These are phyloP conservation scores for Prinsepia uniflora DNA, from an alignment of 306 rosid species.

Conservation along the genomic window DNA sequence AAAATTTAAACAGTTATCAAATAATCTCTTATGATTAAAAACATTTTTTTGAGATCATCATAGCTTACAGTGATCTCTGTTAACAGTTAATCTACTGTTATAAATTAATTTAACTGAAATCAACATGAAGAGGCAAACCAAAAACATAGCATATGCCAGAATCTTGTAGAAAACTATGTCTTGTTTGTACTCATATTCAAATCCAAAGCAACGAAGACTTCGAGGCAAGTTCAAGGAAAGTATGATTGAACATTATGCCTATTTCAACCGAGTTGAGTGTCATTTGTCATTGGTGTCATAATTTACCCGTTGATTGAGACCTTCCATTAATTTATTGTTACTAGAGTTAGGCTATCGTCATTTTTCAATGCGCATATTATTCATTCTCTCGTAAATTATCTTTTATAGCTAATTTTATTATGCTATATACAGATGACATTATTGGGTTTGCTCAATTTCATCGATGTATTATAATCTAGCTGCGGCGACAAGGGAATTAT, in stretches of 20 bases:
- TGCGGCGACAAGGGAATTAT: conserved; percentile 53
- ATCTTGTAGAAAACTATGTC: background rate
- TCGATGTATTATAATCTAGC: conserved; percentile 47
- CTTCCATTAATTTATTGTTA: too few relatives aligned
- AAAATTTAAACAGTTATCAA: too few relatives aligned
- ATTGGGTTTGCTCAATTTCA: conserved; percentile 46
- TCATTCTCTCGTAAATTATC: background rate
- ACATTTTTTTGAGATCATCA: too few relatives aligned
- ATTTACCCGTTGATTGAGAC: too few relatives aligned
- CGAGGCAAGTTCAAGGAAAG: background rate
- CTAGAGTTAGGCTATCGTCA: too few relatives aligned
- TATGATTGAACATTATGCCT: background rate
- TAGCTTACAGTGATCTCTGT: too few relatives aligned
- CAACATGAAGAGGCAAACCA: background rate
- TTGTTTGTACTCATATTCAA: background rate
- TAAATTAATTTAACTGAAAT: too few relatives aligned
- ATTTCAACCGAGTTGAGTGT: background rate
- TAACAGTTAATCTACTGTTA: too few relatives aligned
- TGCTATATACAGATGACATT: conserved; percentile 33
- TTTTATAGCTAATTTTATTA: background rate
- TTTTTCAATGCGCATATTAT: too few relatives aligned
- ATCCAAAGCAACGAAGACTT: background rate
- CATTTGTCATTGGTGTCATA: background rate
- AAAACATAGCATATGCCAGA: background rate
- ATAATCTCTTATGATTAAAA: too few relatives aligned